Evolutionary conservation across 495 filamentous ascomycete genomes (phyloP).

Genomic region (Tirmania nivea): DNA sequence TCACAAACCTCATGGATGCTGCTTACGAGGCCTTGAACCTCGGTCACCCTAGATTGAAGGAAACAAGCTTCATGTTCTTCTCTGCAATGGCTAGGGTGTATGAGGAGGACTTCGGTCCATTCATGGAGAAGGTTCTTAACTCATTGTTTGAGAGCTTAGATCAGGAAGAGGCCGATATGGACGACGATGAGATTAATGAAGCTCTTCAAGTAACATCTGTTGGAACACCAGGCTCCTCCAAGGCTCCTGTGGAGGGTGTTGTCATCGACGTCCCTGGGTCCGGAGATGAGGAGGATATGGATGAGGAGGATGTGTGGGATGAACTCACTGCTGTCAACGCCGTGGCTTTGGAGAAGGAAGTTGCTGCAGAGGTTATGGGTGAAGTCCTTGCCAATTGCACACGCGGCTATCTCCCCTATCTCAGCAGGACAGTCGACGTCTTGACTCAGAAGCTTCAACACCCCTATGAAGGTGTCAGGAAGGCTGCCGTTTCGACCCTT

Average conservation of each 20-base stretch:
- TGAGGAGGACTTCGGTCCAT: slow-evolving; percentile 66
- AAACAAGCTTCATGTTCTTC: slow-evolving; percentile 95
- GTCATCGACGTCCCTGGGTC: slow-evolving; percentile 38
- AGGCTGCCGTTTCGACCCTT: slow-evolving; percentile 68
- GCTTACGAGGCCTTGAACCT: slow-evolving; percentile 83
- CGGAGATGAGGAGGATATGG: slow-evolving; percentile 46
- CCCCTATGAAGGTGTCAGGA: slow-evolving; percentile 78
- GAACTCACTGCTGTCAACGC: slow-evolving; percentile 50
- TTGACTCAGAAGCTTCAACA: slow-evolving; percentile 65
- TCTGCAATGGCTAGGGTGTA: slow-evolving; percentile 87
- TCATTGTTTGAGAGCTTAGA: slow-evolving; percentile 67
- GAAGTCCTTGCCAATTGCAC: slow-evolving; percentile 76
- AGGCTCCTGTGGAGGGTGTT: slow-evolving; percentile 31
- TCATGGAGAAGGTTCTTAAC: slow-evolving; percentile 66
- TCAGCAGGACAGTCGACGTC: slow-evolving; percentile 71
- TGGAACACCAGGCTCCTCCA: slow-evolving; percentile 34
- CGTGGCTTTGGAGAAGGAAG: slow-evolving; percentile 88
- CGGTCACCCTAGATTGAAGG: slow-evolving; percentile 68
- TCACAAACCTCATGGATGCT: slow-evolving; percentile 66
- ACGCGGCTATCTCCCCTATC: slow-evolving; percentile 56
- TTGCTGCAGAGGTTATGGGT: slow-evolving; percentile 82
- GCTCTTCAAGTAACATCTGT: slow-evolving; percentile 71
- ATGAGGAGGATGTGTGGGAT: slow-evolving; percentile 27
- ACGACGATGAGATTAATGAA: slow-evolving; percentile 55
- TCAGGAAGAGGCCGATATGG: slow-evolving; percentile 69